Base-by-base conservation (phyloP, 2,329 filamentous ascomycete genomes). In the Cyclaneusma minus region DNA sequence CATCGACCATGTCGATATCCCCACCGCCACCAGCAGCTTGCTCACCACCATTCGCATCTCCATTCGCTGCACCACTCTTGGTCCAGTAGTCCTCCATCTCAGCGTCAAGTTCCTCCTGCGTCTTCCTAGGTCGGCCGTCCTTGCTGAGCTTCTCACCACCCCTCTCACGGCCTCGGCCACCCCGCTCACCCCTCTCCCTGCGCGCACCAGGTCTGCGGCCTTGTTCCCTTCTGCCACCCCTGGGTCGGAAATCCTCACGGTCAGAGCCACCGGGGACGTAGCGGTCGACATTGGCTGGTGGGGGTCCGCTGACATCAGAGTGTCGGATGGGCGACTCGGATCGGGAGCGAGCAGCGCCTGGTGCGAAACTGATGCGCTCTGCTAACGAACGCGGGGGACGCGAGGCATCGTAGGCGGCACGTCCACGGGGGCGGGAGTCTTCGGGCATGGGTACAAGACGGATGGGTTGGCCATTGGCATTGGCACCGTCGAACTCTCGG, bases 31-130 rank as follows among this genome's bases (percentile, higher is more conserved):
- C 35, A 10, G 35, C 36, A 8, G 43, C 44, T 21, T 38, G 32
- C 20, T 21, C 28, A 12, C 27, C 29, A 21, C 23, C 29, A 22
- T 25, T 27, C n/a, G 39, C 34, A 24, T 38, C 30, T 27, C 27
- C 38, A 41, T 39, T 32, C 9, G 41, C 44, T 21, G 44, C 50
- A 13, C 47, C 54, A 18, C 50, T 54, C n/a, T 44, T 50, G 16
- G 65, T 73, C 60, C 83, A 94, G 51, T 94, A 94, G 46, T 93
- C 82, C 16, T 76, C 83, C 85, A 94, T 94, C 54, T 94, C 85
- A n/a, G 81, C 82, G 49, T 94, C 85, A 21, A 94, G 61, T 48
- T 94, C 82, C 42, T 92, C 81, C 39, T 84, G 78, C 0, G 85
- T 93, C 65, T 92, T 93, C 53, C 71, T 77, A 3, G 72, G 63